These are phyloP conservation scores for Fagus sylvatica DNA, from an alignment of 306 rosid species.

Conservation along the genomic window DNA sequence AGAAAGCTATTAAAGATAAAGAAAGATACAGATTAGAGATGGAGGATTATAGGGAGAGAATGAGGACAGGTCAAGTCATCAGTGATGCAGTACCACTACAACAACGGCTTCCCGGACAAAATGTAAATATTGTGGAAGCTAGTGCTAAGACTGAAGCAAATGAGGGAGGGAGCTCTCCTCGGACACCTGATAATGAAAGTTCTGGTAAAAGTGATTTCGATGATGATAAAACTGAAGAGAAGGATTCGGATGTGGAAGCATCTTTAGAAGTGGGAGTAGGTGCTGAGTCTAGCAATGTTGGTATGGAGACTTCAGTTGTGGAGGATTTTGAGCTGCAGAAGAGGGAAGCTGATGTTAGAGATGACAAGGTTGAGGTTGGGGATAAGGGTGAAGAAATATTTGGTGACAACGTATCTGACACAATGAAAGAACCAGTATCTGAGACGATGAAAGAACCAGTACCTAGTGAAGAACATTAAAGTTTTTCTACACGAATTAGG, in stretches of 20 bases:
- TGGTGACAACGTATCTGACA: not conserved
- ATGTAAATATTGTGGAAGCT: constrained; percentile 38
- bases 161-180: constrained; percentile 38
- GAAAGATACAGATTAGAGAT: constrained; percentile 78
- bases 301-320: constrained; percentile 28
- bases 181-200: constrained; percentile 45
- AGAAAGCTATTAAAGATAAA: constrained; percentile 80
- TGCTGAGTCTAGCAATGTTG: constrained; percentile 33
- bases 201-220: constrained; percentile 55
- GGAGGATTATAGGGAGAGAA: constrained; percentile 73
- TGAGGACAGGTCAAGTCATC: constrained; percentile 52
- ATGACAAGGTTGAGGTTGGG: constrained; percentile 20
- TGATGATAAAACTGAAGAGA: constrained; percentile 36
- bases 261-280: constrained; percentile 27
- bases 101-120: constrained; percentile 60
- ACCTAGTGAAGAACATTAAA: not conserved
- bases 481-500: constrained; percentile 5
- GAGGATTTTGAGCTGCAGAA: constrained; percentile 31
- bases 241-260: constrained; percentile 35
- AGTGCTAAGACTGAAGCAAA: constrained; percentile 47
- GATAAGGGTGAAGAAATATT: constrained; percentile 14
- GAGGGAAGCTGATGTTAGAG: constrained; percentile 21
- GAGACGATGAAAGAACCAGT: not conserved
- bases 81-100: constrained; percentile 76
- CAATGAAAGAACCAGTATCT: not conserved